Percentiles rank a stretch among this genome's conserved stretches.
Conservation (phyloP, 2,329 filamentous ascomycete genomes). For the Ophiostoma quercus region DNA sequence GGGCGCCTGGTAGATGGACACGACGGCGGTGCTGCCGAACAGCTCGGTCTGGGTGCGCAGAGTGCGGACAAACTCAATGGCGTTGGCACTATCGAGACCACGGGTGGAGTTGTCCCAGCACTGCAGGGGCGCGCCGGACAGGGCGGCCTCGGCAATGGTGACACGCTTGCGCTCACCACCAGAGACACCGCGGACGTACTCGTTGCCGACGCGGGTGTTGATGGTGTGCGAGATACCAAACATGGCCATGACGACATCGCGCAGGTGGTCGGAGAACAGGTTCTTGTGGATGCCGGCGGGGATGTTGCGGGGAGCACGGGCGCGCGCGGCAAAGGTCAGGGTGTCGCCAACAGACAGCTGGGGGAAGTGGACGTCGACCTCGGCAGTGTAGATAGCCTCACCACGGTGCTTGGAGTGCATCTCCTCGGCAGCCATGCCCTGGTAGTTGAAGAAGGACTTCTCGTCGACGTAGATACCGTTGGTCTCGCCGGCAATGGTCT, state of each 20-base stretch:
- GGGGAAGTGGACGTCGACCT: slow-evolving; percentile 77
- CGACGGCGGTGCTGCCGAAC: slow-evolving; percentile 59
- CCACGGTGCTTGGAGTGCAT: slow-evolving; percentile 76
- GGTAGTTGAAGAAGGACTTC: slow-evolving; percentile 72
- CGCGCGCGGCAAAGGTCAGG: slow-evolving; percentile 68
- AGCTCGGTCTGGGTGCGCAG: slow-evolving; percentile 63
- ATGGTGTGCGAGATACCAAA: slow-evolving; percentile 68
- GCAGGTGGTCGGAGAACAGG: slow-evolving; percentile 52
- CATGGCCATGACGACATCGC: slow-evolving; percentile 70
- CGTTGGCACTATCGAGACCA: slow-evolving; percentile 69
- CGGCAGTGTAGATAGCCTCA: slow-evolving; percentile 81
- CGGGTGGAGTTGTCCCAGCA: slow-evolving; percentile 69
- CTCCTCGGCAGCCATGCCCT: slow-evolving; percentile 64
- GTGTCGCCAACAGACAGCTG: slow-evolving; percentile 73
- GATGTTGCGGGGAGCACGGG: slow-evolving; percentile 58
- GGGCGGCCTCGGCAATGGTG: slow-evolving; percentile 55
- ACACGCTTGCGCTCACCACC: slow-evolving; percentile 68
- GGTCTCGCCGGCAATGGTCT: slow-evolving; percentile 77
- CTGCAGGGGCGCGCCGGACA: slow-evolving; percentile 57
- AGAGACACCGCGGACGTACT: slow-evolving; percentile 68
- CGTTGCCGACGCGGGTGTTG: slow-evolving; percentile 69
- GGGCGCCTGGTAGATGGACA: slow-evolving; percentile 69
- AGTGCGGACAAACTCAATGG: slow-evolving; percentile 68
- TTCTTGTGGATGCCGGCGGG: slow-evolving; percentile 53
- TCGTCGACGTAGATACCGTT: slow-evolving; percentile 71